Evolutionary conservation across 176 grass and related monocot genomes (phyloP).

Genomic region (Microstegium vimineum): DNA sequence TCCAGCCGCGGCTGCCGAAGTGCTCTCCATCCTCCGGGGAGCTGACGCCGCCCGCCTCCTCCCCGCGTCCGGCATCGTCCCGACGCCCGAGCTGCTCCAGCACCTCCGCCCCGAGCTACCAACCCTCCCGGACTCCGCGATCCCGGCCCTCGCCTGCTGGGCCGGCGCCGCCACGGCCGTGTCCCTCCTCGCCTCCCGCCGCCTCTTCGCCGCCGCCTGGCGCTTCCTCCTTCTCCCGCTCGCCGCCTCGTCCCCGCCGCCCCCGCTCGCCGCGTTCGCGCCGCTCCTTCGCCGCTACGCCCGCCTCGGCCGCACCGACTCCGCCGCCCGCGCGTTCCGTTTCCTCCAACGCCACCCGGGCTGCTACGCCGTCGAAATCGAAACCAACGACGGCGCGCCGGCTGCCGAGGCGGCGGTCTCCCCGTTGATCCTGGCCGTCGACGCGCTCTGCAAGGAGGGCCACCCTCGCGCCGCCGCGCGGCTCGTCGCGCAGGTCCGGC

Average conservation of each 20-base stretch:
- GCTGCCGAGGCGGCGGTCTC: not conserved
- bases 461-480: slow-evolving; percentile 41
- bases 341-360: slow-evolving; percentile 51
- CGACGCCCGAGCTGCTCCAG: slow-evolving; percentile 25
- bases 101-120: slow-evolving; percentile 25
- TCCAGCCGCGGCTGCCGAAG: not conserved
- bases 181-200: slow-evolving; percentile 53
- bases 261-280: slow-evolving; percentile 53
- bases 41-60: slow-evolving; percentile 17
- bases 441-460: slow-evolving; percentile 82
- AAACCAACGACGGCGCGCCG: not conserved
- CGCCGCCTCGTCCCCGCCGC: not conserved
- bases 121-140: slow-evolving; percentile 29
- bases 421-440: slow-evolving; percentile 49
- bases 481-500: slow-evolving; percentile 41
- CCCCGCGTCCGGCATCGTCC: slow-evolving; percentile 2
- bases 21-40: not conserved
- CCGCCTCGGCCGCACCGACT: slow-evolving; percentile 38
- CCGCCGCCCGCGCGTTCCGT: slow-evolving; percentile 55
- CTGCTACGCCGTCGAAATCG: not conserved
- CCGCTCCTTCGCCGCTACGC: slow-evolving; percentile 68
- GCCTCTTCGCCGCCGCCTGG: slow-evolving; percentile 63
- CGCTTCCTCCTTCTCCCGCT: slow-evolving; percentile 51
- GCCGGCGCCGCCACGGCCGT: slow-evolving; percentile 37
- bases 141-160: slow-evolving; percentile 61